These are phyloP conservation scores for Tillandsia leiboldiana DNA, from an alignment of 176 grass and related monocot genomes.

Conservation along the genomic window DNA sequence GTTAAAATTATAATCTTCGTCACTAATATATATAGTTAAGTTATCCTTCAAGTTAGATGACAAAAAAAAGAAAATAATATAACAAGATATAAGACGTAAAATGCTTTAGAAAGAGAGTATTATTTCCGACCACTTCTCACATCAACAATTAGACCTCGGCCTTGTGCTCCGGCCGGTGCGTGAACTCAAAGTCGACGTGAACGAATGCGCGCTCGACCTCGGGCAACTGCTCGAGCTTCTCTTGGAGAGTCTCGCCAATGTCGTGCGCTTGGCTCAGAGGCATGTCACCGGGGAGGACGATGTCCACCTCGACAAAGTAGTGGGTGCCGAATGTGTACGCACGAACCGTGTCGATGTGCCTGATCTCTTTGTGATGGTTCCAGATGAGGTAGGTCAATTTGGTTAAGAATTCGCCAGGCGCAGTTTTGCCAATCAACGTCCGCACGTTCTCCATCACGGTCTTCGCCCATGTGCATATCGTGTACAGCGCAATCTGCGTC, in stretches of 20 bases:
- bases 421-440: constrained; percentile 59
- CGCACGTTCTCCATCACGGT: constrained; percentile 78
- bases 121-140: too few relatives aligned
- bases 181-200: constrained; percentile 76
- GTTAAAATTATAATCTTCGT: too few relatives aligned
- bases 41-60: too few relatives aligned
- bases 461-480: constrained; percentile 63
- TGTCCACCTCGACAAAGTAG: constrained; percentile 83
- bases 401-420: constrained; percentile 65
- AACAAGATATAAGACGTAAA: too few relatives aligned
- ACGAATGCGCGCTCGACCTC: constrained; percentile 81
- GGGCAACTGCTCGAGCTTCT: constrained; percentile 73
- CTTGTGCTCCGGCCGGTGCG: constrained; percentile 59
- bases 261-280: constrained; percentile 57
- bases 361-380: constrained; percentile 67
- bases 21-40: too few relatives aligned
- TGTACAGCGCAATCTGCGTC: constrained; percentile 70
- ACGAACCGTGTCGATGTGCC: constrained; percentile 70
- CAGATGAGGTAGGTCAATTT: constrained; percentile 88
- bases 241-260: constrained; percentile 72
- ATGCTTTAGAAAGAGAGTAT: too few relatives aligned
- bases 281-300: constrained; percentile 65
- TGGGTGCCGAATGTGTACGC: constrained; percentile 75
- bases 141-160: constrained; percentile 25
- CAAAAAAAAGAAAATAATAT: too few relatives aligned